Evolutionary conservation across 139 green algal genomes (phyloP), one percentile per base, ranked within the genome.

Genomic region (Micromonas commoda): DNA sequence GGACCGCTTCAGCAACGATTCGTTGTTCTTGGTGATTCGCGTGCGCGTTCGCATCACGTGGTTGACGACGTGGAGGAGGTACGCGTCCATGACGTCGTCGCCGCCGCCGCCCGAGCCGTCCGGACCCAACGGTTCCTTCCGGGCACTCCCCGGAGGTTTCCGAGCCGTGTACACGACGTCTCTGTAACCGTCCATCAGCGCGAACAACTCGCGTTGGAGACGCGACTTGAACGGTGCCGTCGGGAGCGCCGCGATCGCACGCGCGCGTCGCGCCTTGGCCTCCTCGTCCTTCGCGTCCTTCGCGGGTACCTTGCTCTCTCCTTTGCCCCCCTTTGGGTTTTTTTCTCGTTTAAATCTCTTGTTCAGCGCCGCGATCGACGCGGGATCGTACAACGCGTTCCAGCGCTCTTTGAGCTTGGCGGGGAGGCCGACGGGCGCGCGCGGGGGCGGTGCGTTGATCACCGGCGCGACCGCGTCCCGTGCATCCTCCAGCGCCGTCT

Each of bases 1-100:
- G 38, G 39, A 51, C 24, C 37, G 39, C 72, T 82, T 82, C 2
- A 39, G n/a, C 2, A 83, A 32, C 33, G 53, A 70, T 3, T 93
- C 87, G 75, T 96, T 96, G 83, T 96, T 95, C 63, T 90, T 91
- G 81, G 91, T 93, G 69, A 98, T 91, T 32, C 70, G 65, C 69
- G 96, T 93, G 1, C 89, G 85, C 13, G 91, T 88, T 51, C 90
- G 90, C 52, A 85, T 71, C 21, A 92, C 76, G 84, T 98, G 94
- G 77, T 92, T 92, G 21, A 97, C 76, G 24, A 76, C 80, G 80
- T 96, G 91, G 45, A 97, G 87, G 72, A 96, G 85, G 51, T 86
- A 81, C 0, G 90, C 93, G 66, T 96, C 91, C 68, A 91, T 34
- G 0, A 78, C 6, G 19, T 78, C 68, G 33, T 75, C 68, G 24